phyloP scores from a whole-genome alignment of 306 rosid genomes.

The Lupinus albus region DNA sequence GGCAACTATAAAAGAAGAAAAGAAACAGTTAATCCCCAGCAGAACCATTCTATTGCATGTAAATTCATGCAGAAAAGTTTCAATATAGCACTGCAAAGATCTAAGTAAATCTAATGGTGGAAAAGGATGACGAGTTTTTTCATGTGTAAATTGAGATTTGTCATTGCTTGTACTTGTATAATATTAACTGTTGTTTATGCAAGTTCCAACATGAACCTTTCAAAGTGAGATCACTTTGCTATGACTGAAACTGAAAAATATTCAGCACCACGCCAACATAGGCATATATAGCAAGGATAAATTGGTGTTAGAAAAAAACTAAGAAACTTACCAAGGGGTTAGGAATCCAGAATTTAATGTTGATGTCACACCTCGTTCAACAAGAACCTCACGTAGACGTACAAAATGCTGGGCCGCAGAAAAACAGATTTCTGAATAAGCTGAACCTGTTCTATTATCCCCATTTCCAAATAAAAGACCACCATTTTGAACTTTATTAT shows the following conservation, averaged over 20 bases:
- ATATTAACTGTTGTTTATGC: too few species aligned
- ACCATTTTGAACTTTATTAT: conserved; percentile 59
- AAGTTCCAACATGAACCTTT: too few species aligned
- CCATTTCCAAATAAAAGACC: conserved; percentile 52
- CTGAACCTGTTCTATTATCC: conserved; percentile 58
- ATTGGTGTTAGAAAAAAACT: neutral
- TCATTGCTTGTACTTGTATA: conserved; percentile 14
- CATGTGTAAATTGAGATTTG: too few species aligned
- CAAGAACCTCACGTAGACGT: conserved; percentile 72
- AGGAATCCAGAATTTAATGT: conserved; percentile 77
- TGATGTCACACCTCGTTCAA: conserved; percentile 67
- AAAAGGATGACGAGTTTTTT: neutral
- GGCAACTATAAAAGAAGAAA: conserved; percentile 19
- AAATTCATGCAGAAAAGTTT: conserved; percentile 9
- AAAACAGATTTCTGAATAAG: conserved; percentile 66
- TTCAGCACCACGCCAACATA: neutral
- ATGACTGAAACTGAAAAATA: conserved; percentile 25
- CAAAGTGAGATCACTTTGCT: neutral
- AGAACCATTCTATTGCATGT: neutral
- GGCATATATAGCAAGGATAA: conserved; percentile 23
- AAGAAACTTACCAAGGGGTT: conserved; percentile 66
- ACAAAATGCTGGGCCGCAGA: conserved; percentile 74
- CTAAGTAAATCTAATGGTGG: conserved; percentile 4
- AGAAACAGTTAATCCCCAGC: conserved; percentile 28
- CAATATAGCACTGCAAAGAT: conserved; percentile 24